These are phyloP conservation scores for Gastrolobium villosum DNA, from an alignment of 306 rosid species.

Conservation along the genomic window DNA sequence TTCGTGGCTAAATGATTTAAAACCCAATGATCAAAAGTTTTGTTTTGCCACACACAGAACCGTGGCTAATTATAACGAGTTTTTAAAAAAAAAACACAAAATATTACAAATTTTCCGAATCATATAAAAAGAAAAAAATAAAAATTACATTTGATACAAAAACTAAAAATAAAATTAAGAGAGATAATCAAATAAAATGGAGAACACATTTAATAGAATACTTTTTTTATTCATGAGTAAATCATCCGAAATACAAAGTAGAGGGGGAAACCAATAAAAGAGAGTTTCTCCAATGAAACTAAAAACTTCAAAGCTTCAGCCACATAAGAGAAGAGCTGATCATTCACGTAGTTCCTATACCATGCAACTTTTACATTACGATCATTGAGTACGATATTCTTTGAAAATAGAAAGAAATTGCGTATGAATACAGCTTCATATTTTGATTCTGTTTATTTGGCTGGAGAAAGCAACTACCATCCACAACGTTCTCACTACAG, in stretches of 20 bases:
- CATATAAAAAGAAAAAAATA: too few relatives aligned
- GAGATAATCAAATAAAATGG: too few relatives aligned
- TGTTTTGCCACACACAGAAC: too few relatives aligned
- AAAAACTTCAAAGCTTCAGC: slow-evolving; percentile 47
- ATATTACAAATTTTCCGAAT: too few relatives aligned
- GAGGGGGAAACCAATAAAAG: slow-evolving; percentile 42
- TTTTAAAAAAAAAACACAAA: too few relatives aligned
- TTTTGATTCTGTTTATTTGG: slow-evolving; percentile 55
- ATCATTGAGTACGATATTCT: slow-evolving; percentile 42
- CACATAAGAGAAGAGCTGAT: slow-evolving; percentile 46
- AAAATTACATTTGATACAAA: too few relatives aligned
- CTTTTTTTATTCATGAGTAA: too few relatives aligned
- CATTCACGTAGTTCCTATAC: slow-evolving; percentile 42
- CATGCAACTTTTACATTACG: slow-evolving; percentile 46
- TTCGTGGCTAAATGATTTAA: too few relatives aligned
- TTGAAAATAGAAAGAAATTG: slow-evolving; percentile 46
- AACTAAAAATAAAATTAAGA: too few relatives aligned
- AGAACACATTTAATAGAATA: too few relatives aligned
- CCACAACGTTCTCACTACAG: slow-evolving; percentile 38
- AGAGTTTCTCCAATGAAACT: slow-evolving; percentile 45
- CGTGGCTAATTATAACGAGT: too few relatives aligned
- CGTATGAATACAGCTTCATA: slow-evolving; percentile 48
- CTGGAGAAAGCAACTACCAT: slow-evolving; percentile 56
- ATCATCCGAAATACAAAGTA: slow-evolving; percentile 33
- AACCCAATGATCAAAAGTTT: too few relatives aligned